Conservation (phyloP, 2,329 filamentous ascomycete genomes). For the Coniochaeta sp. region DNA sequence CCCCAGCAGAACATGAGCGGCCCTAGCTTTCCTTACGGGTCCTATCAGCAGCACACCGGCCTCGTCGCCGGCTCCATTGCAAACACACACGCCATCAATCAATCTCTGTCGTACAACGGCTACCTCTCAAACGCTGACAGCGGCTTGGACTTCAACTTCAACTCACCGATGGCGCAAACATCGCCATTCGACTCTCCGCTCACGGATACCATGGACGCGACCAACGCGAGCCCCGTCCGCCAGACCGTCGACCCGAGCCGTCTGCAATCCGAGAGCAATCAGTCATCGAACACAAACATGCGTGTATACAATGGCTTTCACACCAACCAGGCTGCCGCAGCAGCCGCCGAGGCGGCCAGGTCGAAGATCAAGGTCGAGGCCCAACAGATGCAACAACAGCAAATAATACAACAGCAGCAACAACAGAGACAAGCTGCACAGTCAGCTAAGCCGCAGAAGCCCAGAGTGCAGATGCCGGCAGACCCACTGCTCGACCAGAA, state of each 20-base stretch:
- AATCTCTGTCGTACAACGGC: not conserved
- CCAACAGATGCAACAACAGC: constrained; percentile 61
- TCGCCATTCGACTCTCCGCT: not conserved
- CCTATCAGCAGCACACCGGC: constrained; percentile 93
- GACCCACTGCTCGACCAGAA: constrained; percentile 82
- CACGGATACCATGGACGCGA: not conserved
- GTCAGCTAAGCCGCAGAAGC: not conserved
- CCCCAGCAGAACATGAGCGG: constrained; percentile 59
- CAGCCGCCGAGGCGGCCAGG: constrained; percentile 31
- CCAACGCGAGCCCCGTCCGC: not conserved
- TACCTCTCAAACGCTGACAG: not conserved
- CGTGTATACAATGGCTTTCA: constrained; percentile 35
- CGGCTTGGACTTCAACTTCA: not conserved
- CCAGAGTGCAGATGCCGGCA: constrained; percentile 33
- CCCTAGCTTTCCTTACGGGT: constrained; percentile 90
- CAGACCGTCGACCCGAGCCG: not conserved
- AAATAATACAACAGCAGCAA: constrained; percentile 52
- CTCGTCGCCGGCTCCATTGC: constrained; percentile 67
- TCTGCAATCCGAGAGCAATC: not conserved
- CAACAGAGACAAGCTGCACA: constrained; percentile 22
- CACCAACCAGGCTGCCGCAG: constrained; percentile 69
- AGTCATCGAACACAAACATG: not conserved
- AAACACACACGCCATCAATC: constrained; percentile 1
- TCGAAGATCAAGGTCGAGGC: constrained; percentile 41
- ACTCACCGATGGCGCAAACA: not conserved